Percentiles rank a stretch among this genome's conserved stretches.
Conservation (phyloP, 2,329 filamentous ascomycete genomes). For the Lithohypha guttulata region DNA sequence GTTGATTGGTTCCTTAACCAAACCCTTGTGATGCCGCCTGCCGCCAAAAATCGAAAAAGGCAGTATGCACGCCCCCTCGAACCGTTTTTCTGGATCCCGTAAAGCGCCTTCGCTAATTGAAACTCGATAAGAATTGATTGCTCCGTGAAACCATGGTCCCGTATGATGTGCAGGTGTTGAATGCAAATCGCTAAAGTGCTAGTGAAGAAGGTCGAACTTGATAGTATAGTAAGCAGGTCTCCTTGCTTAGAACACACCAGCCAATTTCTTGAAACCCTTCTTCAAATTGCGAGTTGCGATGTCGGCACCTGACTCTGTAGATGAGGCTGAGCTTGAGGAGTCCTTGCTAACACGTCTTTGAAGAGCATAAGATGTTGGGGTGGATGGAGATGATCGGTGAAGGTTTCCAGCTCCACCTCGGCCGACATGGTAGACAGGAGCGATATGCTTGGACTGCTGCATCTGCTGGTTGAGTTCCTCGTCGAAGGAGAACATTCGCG, state of each 20-base stretch:
- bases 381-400: not conserved
- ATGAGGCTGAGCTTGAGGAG: constrained; percentile 8
- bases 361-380: not conserved
- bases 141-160: no score
- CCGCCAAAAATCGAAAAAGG: not conserved
- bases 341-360: not conserved
- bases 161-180: not conserved
- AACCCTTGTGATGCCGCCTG: constrained; percentile 9
- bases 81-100: not conserved
- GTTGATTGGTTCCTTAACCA: constrained; percentile 7
- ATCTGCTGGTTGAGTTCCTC: constrained; percentile 52
- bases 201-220: not conserved
- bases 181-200: constrained; percentile 1
- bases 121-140: no score
- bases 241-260: constrained; percentile 11
- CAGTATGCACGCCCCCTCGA: constrained; percentile 11
- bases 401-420: constrained; percentile 50
- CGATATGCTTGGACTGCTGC: constrained; percentile 40
- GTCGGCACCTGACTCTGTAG: constrained; percentile 20
- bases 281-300: constrained; percentile 18
- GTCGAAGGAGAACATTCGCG: constrained; percentile 57
- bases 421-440: constrained; percentile 54
- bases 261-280: constrained; percentile 21
- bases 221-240: not conserved
- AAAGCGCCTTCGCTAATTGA: constrained; percentile 8